Conservation (phyloP, 345 rosid species). For the Brassica napus region Da-Ae NC_063447.1:46269501-46270000, state of each 20-base stretch:
- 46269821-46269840: not conserved
- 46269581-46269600: slow-evolving; percentile 85
- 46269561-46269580: slow-evolving; percentile 65
- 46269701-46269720: not conserved
- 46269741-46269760: slow-evolving; percentile 6
- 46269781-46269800: slow-evolving; percentile 6
- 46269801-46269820: slow-evolving; percentile 18
- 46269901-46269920: slow-evolving; percentile 10
- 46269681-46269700: not conserved
- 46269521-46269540: slow-evolving; percentile 6
- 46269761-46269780: slow-evolving; percentile 11
- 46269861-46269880: not conserved
- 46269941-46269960: not conserved
- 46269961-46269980: not conserved
- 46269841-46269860: slow-evolving; percentile 8
- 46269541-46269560: slow-evolving; percentile 4
- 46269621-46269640: slow-evolving; percentile 59
- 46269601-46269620: slow-evolving; percentile 99
- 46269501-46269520: slow-evolving; percentile 35
- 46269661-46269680: not conserved
- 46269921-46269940: not conserved
- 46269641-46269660: slow-evolving; percentile 23
- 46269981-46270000: not conserved
- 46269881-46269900: not conserved
- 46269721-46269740: slow-evolving; percentile 11